Evolutionary conservation across 129 eudicot genomes (phyloP).

Genomic region (Sambucus nigra): DNA sequence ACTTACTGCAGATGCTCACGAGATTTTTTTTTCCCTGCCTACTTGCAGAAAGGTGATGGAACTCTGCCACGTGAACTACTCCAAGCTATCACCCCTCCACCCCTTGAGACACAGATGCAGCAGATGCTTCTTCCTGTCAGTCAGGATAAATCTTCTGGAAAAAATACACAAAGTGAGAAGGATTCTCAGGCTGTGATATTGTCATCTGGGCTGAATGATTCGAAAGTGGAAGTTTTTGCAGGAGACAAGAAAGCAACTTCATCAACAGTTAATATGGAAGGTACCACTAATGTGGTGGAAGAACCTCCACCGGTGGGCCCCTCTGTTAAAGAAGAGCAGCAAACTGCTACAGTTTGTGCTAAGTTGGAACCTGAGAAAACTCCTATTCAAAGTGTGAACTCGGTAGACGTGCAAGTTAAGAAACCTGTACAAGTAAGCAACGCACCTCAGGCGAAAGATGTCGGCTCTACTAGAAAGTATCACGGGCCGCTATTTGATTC

Average conservation of each 20-base stretch:
- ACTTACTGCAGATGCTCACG: background rate
- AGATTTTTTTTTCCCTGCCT: background rate
- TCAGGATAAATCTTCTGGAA: slow-evolving; percentile 40
- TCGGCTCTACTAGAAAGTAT: slow-evolving; percentile 64
- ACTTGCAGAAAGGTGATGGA: slow-evolving; percentile 76
- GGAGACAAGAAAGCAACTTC: slow-evolving; percentile 43
- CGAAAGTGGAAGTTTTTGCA: slow-evolving; percentile 38
- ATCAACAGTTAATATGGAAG: slow-evolving; percentile 31
- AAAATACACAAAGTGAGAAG: slow-evolving; percentile 46
- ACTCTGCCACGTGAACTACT: slow-evolving; percentile 80
- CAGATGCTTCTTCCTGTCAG: slow-evolving; percentile 32
- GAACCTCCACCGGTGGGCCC: slow-evolving; percentile 32
- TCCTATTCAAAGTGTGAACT: slow-evolving; percentile 30
- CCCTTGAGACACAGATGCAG: slow-evolving; percentile 59
- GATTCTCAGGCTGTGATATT: slow-evolving; percentile 29
- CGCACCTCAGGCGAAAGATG: slow-evolving; percentile 56
- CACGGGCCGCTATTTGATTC: slow-evolving; percentile 95
- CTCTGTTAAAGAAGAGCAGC: slow-evolving; percentile 54
- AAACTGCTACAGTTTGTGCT: slow-evolving; percentile 28
- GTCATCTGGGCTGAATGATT: slow-evolving; percentile 15
- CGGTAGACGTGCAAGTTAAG: slow-evolving; percentile 47
- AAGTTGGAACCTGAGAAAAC: slow-evolving; percentile 55
- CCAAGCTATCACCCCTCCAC: slow-evolving; percentile 75
- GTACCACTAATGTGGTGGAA: slow-evolving; percentile 25
- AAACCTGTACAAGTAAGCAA: slow-evolving; percentile 45